These are phyloP conservation scores for Symbiotaphrina buchneri DNA, from an alignment of 495 filamentous ascomycete species.

Conservation along the genomic window DNA sequence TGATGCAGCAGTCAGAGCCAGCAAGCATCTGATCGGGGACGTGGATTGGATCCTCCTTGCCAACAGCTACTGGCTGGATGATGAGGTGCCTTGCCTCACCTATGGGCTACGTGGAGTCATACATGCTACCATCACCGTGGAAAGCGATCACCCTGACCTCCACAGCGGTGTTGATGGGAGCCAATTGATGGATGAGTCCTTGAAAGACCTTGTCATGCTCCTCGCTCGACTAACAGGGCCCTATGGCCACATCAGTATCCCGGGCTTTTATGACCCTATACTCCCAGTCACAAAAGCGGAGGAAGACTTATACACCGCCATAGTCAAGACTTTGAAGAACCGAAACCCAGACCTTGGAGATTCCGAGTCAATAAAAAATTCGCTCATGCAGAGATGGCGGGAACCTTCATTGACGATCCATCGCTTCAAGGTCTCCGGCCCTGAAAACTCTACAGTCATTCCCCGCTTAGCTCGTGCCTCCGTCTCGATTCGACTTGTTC, in stretches of 20 bases:
- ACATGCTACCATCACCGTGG: constrained; percentile 71
- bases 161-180: constrained; percentile 94
- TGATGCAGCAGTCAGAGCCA: constrained; percentile 45
- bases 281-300: constrained; percentile 54
- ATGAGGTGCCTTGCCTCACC: constrained; percentile 83
- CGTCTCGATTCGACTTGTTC: constrained; percentile 79
- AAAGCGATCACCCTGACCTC: constrained; percentile 69
- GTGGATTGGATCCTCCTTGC: constrained; percentile 87
- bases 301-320: constrained; percentile 61
- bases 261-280: constrained; percentile 69
- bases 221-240: constrained; percentile 54
- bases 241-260: constrained; percentile 37
- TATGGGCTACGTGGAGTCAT: constrained; percentile 91
- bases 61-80: constrained; percentile 97
- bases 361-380: constrained; percentile 42
- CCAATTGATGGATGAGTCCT: constrained; percentile 62
- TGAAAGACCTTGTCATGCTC: constrained; percentile 72
- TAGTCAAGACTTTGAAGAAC: constrained; percentile 48
- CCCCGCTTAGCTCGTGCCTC: constrained; percentile 66
- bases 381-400: constrained; percentile 85
- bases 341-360: constrained; percentile 47
- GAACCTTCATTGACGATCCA: constrained; percentile 88
- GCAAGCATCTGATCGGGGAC: constrained; percentile 69
- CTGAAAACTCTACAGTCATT: constrained; percentile 62
- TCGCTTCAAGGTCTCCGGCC: constrained; percentile 72